These are phyloP conservation scores for Nyssa sinensis DNA, from an alignment of 148 eudicot genomes.

Conservation along the genomic window DNA sequence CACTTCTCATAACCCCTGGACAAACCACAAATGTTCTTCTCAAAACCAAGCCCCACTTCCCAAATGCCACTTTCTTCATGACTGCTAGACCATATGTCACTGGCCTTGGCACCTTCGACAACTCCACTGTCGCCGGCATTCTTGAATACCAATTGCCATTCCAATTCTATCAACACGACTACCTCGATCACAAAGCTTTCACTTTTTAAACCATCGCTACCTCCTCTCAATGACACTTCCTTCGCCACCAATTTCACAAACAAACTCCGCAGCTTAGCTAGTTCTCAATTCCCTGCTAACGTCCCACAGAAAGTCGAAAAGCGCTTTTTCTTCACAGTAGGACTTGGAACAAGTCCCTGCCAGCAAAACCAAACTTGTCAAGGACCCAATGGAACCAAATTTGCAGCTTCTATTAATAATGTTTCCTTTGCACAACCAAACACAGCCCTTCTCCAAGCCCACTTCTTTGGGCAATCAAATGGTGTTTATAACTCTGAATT, in stretches of 20 bases:
- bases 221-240: conserved; percentile 13
- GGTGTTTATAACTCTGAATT: conserved; percentile 3
- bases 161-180: neutral
- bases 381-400: conserved; percentile 18
- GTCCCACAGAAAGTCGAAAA: conserved; percentile 19
- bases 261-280: conserved; percentile 9
- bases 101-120: conserved; percentile 25
- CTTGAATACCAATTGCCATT: conserved; percentile 17
- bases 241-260: conserved; percentile 13
- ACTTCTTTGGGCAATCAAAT: conserved; percentile 10
- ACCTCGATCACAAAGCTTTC: conserved; percentile 12
- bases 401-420: conserved; percentile 18
- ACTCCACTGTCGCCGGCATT: conserved; percentile 21
- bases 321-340: conserved; percentile 18
- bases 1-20: conserved; percentile 32
- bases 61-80: conserved; percentile 23
- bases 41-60: conserved; percentile 14
- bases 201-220: conserved; percentile 22
- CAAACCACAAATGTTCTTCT: conserved; percentile 35
- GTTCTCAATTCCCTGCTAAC: conserved; percentile 14
- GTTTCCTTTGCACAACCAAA: conserved; percentile 15
- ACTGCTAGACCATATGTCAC: conserved; percentile 21
- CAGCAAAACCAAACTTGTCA: conserved; percentile 20
- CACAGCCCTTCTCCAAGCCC: conserved; percentile 11
- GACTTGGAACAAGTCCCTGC: conserved; percentile 22